These are phyloP conservation scores for Microsporum canis DNA, from an alignment of 2,329 filamentous ascomycete genomes.

Conservation along the genomic window DNA sequence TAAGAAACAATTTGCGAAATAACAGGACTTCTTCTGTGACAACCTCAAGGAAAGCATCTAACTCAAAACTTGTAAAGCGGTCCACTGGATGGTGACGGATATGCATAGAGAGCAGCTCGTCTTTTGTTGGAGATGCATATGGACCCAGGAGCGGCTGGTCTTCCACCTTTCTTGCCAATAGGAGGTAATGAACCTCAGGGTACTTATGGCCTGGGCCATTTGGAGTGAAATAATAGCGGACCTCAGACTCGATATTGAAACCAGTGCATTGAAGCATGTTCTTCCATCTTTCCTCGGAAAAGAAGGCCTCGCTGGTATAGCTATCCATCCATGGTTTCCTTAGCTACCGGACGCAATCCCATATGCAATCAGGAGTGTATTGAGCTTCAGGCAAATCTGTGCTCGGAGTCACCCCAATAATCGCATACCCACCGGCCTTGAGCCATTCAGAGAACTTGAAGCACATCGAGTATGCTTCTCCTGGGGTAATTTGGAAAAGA, in stretches of 20 bases:
- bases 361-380: conserved; percentile 8
- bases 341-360: conserved; percentile 10
- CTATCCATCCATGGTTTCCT: conserved; percentile 12
- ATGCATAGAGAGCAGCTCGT: not conserved
- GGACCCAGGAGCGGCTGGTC: not conserved
- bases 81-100: not conserved
- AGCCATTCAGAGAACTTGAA: conserved; percentile 14
- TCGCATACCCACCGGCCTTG: conserved; percentile 8
- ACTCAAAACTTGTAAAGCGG: not conserved
- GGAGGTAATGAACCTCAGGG: not conserved
- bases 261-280: conserved; percentile 1
- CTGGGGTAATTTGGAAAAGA: conserved; percentile 13
- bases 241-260: not conserved
- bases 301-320: conserved; percentile 8
- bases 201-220: conserved; percentile 1
- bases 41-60: not conserved
- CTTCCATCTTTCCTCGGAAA: conserved; percentile 3
- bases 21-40: not conserved
- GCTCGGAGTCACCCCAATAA: conserved; percentile 10
- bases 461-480: conserved; percentile 10
- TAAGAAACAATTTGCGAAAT: not conserved
- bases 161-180: not conserved
- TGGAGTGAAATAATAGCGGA: not conserved
- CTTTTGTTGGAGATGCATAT: not conserved
- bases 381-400: not conserved